Conservation (phyloP, 2,329 filamentous ascomycete species). For the Stachybotrys chlorohalonatus region DNA sequence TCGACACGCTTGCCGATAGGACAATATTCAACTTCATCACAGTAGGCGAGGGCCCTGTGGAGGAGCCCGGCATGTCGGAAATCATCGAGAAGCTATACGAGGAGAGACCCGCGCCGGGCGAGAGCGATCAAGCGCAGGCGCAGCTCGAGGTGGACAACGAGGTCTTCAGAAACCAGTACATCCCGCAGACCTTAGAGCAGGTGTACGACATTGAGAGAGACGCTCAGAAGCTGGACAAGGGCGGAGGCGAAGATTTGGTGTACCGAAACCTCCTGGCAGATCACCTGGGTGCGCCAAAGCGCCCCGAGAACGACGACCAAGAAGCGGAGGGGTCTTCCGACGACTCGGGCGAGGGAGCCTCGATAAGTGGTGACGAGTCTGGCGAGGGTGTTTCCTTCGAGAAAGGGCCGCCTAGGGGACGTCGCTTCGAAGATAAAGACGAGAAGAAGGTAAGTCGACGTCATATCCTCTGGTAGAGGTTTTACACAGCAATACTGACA, state of each 20-base stretch:
- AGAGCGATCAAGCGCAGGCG: slow-evolving; percentile 39
- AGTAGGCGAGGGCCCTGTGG: slow-evolving; percentile 45
- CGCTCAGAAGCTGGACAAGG: slow-evolving; percentile 64
- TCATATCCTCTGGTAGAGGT: not conserved
- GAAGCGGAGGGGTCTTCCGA: slow-evolving; percentile 30
- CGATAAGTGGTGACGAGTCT: slow-evolving; percentile 32
- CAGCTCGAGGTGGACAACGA: slow-evolving; percentile 73
- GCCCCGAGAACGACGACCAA: slow-evolving; percentile 27
- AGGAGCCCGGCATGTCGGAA: slow-evolving; percentile 51
- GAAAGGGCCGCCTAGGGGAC: slow-evolving; percentile 65
- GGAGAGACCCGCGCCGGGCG: slow-evolving; percentile 37
- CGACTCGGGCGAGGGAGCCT: slow-evolving; percentile 39
- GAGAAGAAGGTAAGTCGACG: slow-evolving; percentile 59
- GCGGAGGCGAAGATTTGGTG: slow-evolving; percentile 67
- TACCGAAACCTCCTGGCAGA: slow-evolving; percentile 79
- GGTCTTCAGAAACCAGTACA: slow-evolving; percentile 93
- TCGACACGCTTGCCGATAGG: slow-evolving; percentile 71
- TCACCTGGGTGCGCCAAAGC: slow-evolving; percentile 38
- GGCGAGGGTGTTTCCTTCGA: slow-evolving; percentile 49
- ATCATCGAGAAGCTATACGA: slow-evolving; percentile 60
- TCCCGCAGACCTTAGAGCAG: slow-evolving; percentile 89
- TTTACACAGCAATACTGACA: slow-evolving; percentile 6
- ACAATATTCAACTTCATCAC: slow-evolving; percentile 81
- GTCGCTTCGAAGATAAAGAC: slow-evolving; percentile 85
- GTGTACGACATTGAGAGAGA: slow-evolving; percentile 96